Conservation (phyloP, 2,329 filamentous ascomycete genomes). For the Arthrobotrys conoides region DNA sequence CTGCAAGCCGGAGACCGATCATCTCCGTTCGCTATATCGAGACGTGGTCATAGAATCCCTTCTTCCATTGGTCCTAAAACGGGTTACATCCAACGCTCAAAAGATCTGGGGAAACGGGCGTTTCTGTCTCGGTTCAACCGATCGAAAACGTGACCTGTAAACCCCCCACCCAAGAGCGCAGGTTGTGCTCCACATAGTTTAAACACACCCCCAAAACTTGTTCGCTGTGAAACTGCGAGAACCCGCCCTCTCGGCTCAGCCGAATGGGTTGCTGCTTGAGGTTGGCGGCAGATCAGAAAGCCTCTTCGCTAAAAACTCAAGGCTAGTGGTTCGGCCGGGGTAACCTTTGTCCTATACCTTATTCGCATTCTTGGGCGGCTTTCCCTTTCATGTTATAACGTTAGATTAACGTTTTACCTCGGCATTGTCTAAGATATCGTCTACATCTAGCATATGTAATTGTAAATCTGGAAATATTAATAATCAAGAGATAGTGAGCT, state of each 20-base stretch:
- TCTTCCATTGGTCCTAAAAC: conserved; percentile 30
- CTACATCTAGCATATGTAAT: not conserved
- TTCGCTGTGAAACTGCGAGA: conserved; percentile 6
- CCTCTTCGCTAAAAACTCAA: conserved; percentile 39
- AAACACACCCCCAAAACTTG: not conserved
- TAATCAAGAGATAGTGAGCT: conserved; percentile 17
- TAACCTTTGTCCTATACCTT: not conserved
- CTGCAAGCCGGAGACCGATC: conserved; percentile 35
- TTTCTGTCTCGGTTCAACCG: conserved; percentile 45
- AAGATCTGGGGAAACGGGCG: conserved; percentile 19
- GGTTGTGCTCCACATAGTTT: not conserved
- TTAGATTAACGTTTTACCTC: conserved; percentile 25
- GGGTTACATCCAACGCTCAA: conserved; percentile 16
- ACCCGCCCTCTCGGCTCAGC: conserved; percentile 42
- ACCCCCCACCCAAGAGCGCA: conserved; percentile 19
- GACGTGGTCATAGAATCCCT: conserved; percentile 16
- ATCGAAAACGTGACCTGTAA: conserved; percentile 44
- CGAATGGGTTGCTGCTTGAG: conserved; percentile 44
- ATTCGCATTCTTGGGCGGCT: conserved; percentile 7
- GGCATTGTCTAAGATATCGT: conserved; percentile 21
- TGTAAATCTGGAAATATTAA: conserved; percentile 13
- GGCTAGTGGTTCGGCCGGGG: conserved; percentile 14
- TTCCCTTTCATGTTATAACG: conserved; percentile 27
- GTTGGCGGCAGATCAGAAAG: conserved; percentile 43
- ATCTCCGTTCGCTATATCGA: conserved; percentile 35